Evolutionary conservation across 805 yeast species (phyloP), one percentile per base, ranked within the genome.

Genomic region (Pichia nakasei): DNA sequence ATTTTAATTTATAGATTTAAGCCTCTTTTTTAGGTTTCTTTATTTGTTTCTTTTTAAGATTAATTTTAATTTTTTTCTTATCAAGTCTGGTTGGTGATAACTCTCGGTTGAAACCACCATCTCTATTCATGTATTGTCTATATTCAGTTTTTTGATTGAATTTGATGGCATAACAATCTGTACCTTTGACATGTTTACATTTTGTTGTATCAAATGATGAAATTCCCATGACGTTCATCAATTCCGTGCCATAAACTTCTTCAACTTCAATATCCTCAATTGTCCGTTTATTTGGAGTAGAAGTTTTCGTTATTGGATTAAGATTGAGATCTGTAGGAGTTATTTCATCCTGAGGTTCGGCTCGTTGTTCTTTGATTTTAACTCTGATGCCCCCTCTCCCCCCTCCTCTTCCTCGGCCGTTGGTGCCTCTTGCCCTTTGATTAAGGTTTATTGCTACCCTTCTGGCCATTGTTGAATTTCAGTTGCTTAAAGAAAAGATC

Each of bases 111-210:
- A 74, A 75, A 3, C 81, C 81, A 49, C 72, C 73, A 13, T 59
- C 66, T 44, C 80, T 61, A 54, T 76, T 77, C 78, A 76, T 76
- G 49, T 78, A 78, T 57, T 77, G 82, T 52, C 83, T 65, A 53
- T 74, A 78, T 35, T 69, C 69, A 0, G 75, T 61, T 43, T 66
- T 66, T 9, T 49, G 53, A 42, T 60, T 62, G 44, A 62, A 63
- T 2, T 59, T 62, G 0, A 65, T 63, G 1, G 77, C 79, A 22
- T 55, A 59, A 18, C 71, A 72, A 43, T 67, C 66, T 3, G 71
- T 59, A 2, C 77, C 79, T 32, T 58, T 58, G 6, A 77, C 82
- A 38, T 75, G 73, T 49, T 75, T 74, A 35, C 76, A 73, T 55
- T 78, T 78, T 6, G 84, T 77, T 2, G 76, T 55, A 1, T 66